Evolutionary conservation across 495 filamentous ascomycete genomes (phyloP).

Genomic region (Chaetomium tenue): DNA sequence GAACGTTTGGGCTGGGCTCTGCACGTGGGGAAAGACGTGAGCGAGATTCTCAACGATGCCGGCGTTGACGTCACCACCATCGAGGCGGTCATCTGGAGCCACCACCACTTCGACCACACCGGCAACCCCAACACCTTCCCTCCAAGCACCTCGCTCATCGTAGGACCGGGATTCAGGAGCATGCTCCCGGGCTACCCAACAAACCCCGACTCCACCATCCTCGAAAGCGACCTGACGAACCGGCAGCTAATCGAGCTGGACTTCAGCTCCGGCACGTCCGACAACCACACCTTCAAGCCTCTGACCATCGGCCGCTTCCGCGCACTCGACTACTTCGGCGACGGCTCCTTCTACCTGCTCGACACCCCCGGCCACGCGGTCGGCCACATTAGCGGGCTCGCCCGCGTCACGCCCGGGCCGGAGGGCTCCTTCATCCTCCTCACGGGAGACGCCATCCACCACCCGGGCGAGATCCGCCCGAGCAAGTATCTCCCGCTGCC

Average conservation of each 20-base stretch:
- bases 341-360: conserved; percentile 60
- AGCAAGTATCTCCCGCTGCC: conserved; percentile 52
- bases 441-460: conserved; percentile 56
- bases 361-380: conserved; percentile 56
- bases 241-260: conserved; percentile 46
- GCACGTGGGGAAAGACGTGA: conserved; percentile 48
- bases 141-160: conserved; percentile 49
- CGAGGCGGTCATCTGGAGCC: conserved; percentile 60
- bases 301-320: conserved; percentile 49
- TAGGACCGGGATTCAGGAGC: conserved; percentile 57
- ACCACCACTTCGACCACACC: conserved; percentile 61
- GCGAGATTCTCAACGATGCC: conserved; percentile 49
- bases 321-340: conserved; percentile 61
- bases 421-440: conserved; percentile 54
- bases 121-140: conserved; percentile 56
- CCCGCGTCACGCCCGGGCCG: conserved; percentile 45
- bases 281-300: neutral
- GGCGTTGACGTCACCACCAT: conserved; percentile 48
- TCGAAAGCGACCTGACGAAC: conserved; percentile 47
- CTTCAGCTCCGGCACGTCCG: conserved; percentile 32
- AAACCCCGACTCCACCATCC: conserved; percentile 39
- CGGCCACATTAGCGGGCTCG: conserved; percentile 58
- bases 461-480: conserved; percentile 54
- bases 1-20: conserved; percentile 28
- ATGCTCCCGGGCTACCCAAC: conserved; percentile 54